Conservation (phyloP, 2,329 filamentous ascomycete genomes). For the Microcyclospora pomicola region DNA sequence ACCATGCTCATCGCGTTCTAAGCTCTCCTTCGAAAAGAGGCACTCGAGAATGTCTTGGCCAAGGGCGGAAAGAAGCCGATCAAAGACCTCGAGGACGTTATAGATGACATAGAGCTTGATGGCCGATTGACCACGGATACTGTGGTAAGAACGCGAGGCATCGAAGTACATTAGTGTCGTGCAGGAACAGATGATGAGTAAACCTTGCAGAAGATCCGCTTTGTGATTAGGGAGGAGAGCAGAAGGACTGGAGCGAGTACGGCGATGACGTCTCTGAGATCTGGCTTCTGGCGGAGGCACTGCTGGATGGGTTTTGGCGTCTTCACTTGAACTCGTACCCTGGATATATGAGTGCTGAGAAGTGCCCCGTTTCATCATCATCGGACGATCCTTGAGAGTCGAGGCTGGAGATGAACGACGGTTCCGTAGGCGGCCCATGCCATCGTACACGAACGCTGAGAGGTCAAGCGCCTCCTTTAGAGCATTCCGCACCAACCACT, state of each 20-base stretch:
- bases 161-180: constrained; percentile 79
- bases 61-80: constrained; percentile 76
- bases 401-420: constrained; percentile 7
- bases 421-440: constrained; percentile 65
- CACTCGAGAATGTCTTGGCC: constrained; percentile 96
- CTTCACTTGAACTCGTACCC: neutral
- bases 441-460: constrained; percentile 62
- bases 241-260: constrained; percentile 75
- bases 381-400: neutral
- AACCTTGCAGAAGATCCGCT: constrained; percentile 81
- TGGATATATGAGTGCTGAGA: neutral
- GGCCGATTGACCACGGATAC: constrained; percentile 86
- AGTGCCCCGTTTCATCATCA: neutral
- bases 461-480: constrained; percentile 60
- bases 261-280: constrained; percentile 42
- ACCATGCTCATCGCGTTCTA: constrained; percentile 75
- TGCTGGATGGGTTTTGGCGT: neutral
- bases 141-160: constrained; percentile 95
- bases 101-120: constrained; percentile 99
- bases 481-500: constrained; percentile 65
- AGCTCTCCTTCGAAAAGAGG: constrained; percentile 80
- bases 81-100: constrained; percentile 87
- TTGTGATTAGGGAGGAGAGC: constrained; percentile 79
- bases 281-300: neutral
- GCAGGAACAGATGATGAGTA: constrained; percentile 77